A percentile compares a stretch with the other conserved stretches of the same genome.
Evolutionary conservation across 495 filamentous ascomycete species (phyloP).

Genomic region (Pyrenopolyporus hunteri): DNA sequence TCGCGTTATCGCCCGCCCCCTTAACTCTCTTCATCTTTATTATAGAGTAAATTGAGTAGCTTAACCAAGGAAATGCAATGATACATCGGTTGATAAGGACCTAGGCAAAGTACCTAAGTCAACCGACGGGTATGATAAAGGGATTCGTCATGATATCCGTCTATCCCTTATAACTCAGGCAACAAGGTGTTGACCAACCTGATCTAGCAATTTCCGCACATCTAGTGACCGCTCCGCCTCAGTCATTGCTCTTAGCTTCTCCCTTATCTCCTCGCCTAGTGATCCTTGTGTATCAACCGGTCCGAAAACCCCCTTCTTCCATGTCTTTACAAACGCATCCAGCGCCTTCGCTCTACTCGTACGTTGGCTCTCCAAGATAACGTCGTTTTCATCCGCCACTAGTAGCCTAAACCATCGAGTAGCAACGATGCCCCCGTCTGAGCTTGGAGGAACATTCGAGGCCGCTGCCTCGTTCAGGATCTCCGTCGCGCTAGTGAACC

Average conservation of each 20-base stretch:
- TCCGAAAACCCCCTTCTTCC: constrained; percentile 42
- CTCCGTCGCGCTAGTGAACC: constrained; percentile 28
- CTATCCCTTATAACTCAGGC: not conserved
- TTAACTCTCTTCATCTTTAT: not conserved
- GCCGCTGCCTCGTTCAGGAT: constrained; percentile 26
- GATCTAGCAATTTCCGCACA: constrained; percentile 45
- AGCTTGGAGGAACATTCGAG: not conserved
- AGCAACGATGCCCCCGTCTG: constrained; percentile 27
- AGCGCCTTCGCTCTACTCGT: constrained; percentile 47
- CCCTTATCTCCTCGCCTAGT: constrained; percentile 20
- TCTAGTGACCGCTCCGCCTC: constrained; percentile 50
- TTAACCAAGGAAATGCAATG: too few species aligned
- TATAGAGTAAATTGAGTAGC: not conserved
- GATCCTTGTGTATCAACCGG: constrained; percentile 12
- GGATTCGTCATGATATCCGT: too few species aligned
- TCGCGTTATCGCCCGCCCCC: not conserved
- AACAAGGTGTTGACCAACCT: constrained; percentile 27
- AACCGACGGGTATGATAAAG: too few species aligned
- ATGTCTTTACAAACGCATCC: constrained; percentile 39
- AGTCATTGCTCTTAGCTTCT: constrained; percentile 39
- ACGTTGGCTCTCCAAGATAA: constrained; percentile 49
- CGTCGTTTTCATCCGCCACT: constrained; percentile 43
- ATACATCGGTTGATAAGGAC: too few species aligned
- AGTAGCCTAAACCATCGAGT: constrained; percentile 49
- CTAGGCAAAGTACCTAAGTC: too few species aligned